phyloP scores from a whole-genome alignment of 495 filamentous ascomycete genomes.

The Penicillium pancosmium region DNA sequence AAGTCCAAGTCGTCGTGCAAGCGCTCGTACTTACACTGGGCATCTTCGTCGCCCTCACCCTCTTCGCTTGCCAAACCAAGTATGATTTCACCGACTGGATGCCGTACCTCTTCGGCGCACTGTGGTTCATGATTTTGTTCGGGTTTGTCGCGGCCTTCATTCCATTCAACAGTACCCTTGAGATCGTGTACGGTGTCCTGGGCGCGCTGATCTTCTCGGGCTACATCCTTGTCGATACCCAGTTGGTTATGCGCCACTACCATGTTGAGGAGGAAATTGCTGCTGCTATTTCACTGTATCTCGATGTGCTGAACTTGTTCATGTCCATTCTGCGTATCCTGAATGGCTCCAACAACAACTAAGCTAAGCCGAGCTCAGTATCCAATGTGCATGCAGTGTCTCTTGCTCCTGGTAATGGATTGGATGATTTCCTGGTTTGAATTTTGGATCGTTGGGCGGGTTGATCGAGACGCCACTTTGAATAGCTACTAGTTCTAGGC shows the following conservation, averaged over 20 bases:
- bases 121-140: constrained; percentile 91
- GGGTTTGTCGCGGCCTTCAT: constrained; percentile 89
- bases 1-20: constrained; percentile 79
- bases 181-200: constrained; percentile 81
- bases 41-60: constrained; percentile 88
- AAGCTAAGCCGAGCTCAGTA: constrained; percentile 14
- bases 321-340: constrained; percentile 87
- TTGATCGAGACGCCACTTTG: not conserved
- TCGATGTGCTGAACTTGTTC: constrained; percentile 97
- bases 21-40: constrained; percentile 88
- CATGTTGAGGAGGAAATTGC: constrained; percentile 99
- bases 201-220: constrained; percentile 86
- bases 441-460: not conserved
- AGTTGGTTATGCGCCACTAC: constrained; percentile 90
- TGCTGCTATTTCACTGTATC: constrained; percentile 90
- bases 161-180: constrained; percentile 71
- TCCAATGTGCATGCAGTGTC: not conserved
- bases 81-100: constrained; percentile 98
- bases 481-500: constrained; percentile 3
- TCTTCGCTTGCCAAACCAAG: constrained; percentile 96
- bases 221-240: constrained; percentile 95
- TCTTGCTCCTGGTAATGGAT: not conserved
- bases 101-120: constrained; percentile 87
- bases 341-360: constrained; percentile 88
- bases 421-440: not conserved